A percentile compares a stretch with the other conserved stretches of the same genome.
phyloP scores from a whole-genome alignment of 495 filamentous ascomycete genomes.

The Mytilinidion resinicola region DNA sequence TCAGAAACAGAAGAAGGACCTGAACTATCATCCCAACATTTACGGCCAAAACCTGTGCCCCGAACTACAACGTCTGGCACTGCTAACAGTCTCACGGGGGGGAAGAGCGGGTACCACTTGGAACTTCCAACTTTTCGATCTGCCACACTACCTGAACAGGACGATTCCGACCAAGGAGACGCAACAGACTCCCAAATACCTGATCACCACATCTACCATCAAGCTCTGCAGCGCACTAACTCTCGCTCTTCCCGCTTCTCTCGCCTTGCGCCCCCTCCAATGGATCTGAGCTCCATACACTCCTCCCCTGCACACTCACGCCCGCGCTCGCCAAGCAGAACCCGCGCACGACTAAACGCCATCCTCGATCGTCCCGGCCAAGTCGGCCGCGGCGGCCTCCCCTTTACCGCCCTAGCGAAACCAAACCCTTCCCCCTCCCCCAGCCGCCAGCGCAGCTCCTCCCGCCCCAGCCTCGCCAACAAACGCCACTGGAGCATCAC shows the following conservation, averaged over 20 bases:
- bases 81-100: slow-evolving; percentile 1
- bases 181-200: slow-evolving; percentile 9
- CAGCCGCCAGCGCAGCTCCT: slow-evolving; percentile 3
- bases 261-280: slow-evolving; percentile 54
- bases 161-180: slow-evolving; percentile 4
- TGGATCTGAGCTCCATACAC: slow-evolving; percentile 48
- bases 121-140: slow-evolving; percentile 25
- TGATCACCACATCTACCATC: slow-evolving; percentile 37
- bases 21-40: not conserved
- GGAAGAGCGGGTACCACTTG: slow-evolving; percentile 16
- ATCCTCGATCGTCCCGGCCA: slow-evolving; percentile 39
- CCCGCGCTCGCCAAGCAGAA: slow-evolving; percentile 7
- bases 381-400: slow-evolving; percentile 41
- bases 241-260: slow-evolving; percentile 36
- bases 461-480: slow-evolving; percentile 29
- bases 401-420: slow-evolving; percentile 30
- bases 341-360: slow-evolving; percentile 9
- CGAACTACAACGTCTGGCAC: slow-evolving; percentile 10
- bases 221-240: slow-evolving; percentile 33
- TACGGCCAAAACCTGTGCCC: slow-evolving; percentile 4
- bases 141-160: not conserved
- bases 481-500: slow-evolving; percentile 67
- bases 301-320: slow-evolving; percentile 1
- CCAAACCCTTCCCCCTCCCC: slow-evolving; percentile 17
- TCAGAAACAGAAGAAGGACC: slow-evolving; percentile 22